Evolutionary conservation across 176 grass and related monocot species (phyloP), one percentile per base, ranked within the genome.

Genomic region (Stipa capillata): DNA sequence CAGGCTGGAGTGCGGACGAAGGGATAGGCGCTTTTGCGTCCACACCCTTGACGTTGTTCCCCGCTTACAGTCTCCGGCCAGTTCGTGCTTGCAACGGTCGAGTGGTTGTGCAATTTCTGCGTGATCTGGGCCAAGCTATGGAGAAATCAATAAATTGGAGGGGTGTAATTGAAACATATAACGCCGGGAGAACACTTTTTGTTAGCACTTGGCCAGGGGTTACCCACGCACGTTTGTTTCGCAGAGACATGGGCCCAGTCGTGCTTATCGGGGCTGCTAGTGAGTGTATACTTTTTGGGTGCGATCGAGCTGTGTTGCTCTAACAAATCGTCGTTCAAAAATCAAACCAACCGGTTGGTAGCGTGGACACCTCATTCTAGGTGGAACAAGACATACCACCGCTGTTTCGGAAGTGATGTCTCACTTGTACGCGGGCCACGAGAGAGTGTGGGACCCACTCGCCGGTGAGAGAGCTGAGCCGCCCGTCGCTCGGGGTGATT

Each of bases 1-100:
- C 65, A 73, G 67, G 49, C 50, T 74, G 59, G 86, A 79, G 58
- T 61, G 87, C 70, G 15, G 36, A 44, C 52, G 82, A 85, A 62
- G 52, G 59, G 51, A 76, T 31, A 61, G 28, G 40, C 4, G 0
- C 0, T 74, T 69, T 84, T 69, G 4, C 52, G 0, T 2, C 0
- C 0, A 4, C 2, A 0, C 42, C 69, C 69, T 25, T 56, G 0
- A 0, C 0, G 0, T 29, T 32, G 0, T 0, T 7, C 0, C 2
- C 0, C 41, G 24, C 32, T 8, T 7, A 0, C 9, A n/a, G n/a
- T 16, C 3, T 14, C 8, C 17, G 0, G 17, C 5, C 54, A 6
- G 17, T 2, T 11, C 0, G 4, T 1, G 1, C 4, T 10, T 0
- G 14, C 67, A 78, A 78, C 79, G 65, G 79, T 71, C 71, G 12